Evolutionary conservation across 768 basidiomycete species (phyloP), one percentile per base, ranked within the genome.

Genomic region (Galerina marginata): DNA sequence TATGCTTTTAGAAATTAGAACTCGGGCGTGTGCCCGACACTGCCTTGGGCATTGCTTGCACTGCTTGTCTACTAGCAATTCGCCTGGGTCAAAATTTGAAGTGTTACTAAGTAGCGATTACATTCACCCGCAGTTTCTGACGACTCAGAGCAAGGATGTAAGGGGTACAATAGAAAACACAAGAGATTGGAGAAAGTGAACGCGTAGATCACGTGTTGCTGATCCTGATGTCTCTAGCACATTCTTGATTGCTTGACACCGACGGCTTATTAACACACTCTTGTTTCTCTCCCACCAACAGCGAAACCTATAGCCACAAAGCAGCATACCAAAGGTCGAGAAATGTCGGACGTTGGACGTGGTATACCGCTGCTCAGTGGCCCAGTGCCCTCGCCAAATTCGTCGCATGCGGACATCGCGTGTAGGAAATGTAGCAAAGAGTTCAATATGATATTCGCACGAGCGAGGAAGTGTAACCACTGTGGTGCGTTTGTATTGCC

Each of bases 371-470:
- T 92, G 10, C 81, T 92, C 43, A 92, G 90, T 63, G 89, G 89
- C 1, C 88, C 83, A 7, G 85, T 86, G 2, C 83, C 84, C 0
- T 58, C 72, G 4, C 64, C 64, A 25, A 71, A 75, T 9, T 59
- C 67, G 14, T 66, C 72, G 9, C 74, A 74, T 53, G 60, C 72
- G 7, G 63, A 74, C 61, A 58, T 60, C 59, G 71, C 77, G 4
- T 92, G 90, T 62, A 82, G 89, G 70, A 91, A 86, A 71, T 92
- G 91, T 69, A 84, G 79, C 70, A 91, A 81, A 71, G 90, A 92
- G 68, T 92, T 92, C 70, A 86, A 81, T 66, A 70, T 89, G 16
- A 60, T 92, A 51, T 86, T 92, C 67, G 77, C 84, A 57, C 77
- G 91, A 54, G 80, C 85, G 48, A 83, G 84, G 64, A 83, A 75